Evolutionary conservation across 331 rosid genomes (phyloP), one percentile per base, ranked within the genome.

Genomic region (Prunus yedoensis): DNA sequence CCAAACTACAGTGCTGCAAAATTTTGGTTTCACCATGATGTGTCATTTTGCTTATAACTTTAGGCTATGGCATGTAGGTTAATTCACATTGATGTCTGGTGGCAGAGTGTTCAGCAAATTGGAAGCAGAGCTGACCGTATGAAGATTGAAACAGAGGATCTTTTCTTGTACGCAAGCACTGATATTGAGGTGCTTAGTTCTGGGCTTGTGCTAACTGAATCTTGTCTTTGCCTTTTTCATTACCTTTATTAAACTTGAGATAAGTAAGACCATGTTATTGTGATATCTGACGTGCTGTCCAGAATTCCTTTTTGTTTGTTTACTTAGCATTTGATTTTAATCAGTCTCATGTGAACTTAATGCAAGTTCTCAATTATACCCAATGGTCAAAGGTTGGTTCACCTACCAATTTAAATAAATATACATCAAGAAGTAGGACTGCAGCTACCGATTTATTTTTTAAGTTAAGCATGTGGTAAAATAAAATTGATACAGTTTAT

Each of bases 61-160:
- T 47, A 46, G 77, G 74, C 41, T 23, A 35, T 80, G 15, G 12
- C 46, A 43, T 62, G 50, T 20, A 27, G 25, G 56, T 58, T 46
- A 49, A 68, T 71, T 65, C 50, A 66, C 27, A 73, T 74, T 82
- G 60, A 59, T 82, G 68, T 77, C 70, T 78, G 70, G 60, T 86
- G 62, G 77, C 90, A 94, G 99, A 94, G 97, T 85, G 86, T 92
- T 74, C 87, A 89, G 86, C 99, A 94, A 84, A 91, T 94, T 78
- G 93, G 96, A 74, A 79, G 68, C 80, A 86, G 99, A 83, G 99
- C 99, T 46, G 95, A 92, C 64, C 95, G 99, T 66, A 83, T 94
- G 87, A 79, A 78, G 59, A 87, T 94, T 78, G 81, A 66, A 73
- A 76, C 95, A 0, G 89, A 91, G 17, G 82, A 85, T 51, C 82